Evolutionary conservation across 2,329 filamentous ascomycete species (phyloP).

Genomic region (Periconia macrospinosa): DNA sequence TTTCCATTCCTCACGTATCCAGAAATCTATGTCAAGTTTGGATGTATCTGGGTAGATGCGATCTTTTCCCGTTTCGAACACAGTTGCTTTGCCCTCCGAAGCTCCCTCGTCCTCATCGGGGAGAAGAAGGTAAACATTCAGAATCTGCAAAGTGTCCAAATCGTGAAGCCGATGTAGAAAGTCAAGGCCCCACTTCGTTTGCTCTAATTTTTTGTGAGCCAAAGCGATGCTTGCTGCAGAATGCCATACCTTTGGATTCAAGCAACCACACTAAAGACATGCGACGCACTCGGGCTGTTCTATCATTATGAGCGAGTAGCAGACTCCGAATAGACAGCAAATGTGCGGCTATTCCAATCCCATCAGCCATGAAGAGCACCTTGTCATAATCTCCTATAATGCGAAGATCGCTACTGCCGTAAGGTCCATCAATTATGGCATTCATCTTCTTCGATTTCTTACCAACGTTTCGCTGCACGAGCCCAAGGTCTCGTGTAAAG

Average conservation of each 20-base stretch:
- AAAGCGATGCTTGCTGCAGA: too few species aligned
- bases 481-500: conserved; percentile 3
- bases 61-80: not conserved
- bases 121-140: not conserved
- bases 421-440: conserved; percentile 5
- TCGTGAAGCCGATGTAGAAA: not conserved
- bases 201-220: not conserved
- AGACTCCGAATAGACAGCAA: conserved; percentile 4
- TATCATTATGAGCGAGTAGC: conserved; percentile 5
- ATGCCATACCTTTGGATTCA: conserved; percentile 4
- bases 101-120: not conserved
- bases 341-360: conserved; percentile 10
- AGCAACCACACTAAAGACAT: conserved; percentile 10
- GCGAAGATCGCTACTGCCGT: not conserved
- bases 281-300: conserved; percentile 9
- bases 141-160: not conserved
- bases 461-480: not conserved
- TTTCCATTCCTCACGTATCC: conserved; percentile 2
- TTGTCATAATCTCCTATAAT: conserved; percentile 8
- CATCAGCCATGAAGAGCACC: conserved; percentile 8
- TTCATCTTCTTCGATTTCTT: not conserved
- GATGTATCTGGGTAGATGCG: not conserved
- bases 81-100: not conserved
- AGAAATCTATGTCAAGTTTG: conserved; percentile 6
- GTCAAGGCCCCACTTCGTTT: not conserved